These are phyloP conservation scores for Trichoderma sp. DNA, from an alignment of 2,329 filamentous ascomycete genomes.

Conservation along the genomic window DNA sequence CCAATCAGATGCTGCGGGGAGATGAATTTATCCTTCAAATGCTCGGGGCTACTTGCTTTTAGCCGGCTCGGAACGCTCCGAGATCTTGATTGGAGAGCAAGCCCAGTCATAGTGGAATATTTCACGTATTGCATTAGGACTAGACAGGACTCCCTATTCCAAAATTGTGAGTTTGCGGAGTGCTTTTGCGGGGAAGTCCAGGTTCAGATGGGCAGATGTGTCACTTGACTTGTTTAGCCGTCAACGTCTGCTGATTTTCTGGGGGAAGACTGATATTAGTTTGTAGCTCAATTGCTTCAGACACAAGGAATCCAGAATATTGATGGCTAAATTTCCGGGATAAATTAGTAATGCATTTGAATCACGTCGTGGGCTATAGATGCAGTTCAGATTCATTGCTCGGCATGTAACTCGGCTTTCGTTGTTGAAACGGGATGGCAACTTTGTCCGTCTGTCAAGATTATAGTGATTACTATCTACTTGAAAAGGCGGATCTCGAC, in stretches of 20 bases:
- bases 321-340: not conserved
- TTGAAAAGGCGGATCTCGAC: not conserved
- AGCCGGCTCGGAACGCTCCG: not conserved
- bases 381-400: not conserved
- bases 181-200: not conserved
- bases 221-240: not conserved
- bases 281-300: not conserved
- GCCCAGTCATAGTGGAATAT: not conserved
- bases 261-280: not conserved
- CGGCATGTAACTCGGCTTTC: not conserved
- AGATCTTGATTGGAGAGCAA: not conserved
- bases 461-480: not conserved
- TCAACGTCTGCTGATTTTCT: not conserved
- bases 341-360: not conserved
- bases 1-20: not conserved
- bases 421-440: not conserved
- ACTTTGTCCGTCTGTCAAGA: not conserved
- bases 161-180: not conserved
- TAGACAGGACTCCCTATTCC: not conserved
- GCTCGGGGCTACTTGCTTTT: not conserved
- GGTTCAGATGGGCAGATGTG: not conserved
- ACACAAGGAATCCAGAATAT: not conserved
- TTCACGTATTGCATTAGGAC: not conserved
- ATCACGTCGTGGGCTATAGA: not conserved
- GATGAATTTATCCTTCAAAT: not conserved